Base-by-base conservation (phyloP, 495 filamentous ascomycete species). In the Aspergillus leporis region DNA sequence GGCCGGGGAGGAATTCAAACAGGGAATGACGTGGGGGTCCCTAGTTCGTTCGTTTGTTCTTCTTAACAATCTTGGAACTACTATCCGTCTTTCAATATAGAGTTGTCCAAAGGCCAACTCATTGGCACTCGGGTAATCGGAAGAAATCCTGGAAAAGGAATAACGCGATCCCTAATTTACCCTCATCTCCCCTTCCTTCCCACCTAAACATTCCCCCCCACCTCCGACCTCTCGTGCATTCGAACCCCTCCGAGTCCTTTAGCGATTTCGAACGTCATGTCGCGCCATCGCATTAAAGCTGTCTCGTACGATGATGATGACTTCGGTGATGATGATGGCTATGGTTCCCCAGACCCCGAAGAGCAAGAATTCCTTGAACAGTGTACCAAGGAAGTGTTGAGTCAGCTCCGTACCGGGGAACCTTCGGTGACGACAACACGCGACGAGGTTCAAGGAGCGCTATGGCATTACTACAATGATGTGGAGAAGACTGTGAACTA, bases 401-500 rank as follows among this genome's bases (percentile, higher is more conserved):
- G 51, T 30, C 69, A 74, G 70, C 67, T 81, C 51, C 65, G 69
- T 36, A 61, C 69, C 43, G 77, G 75, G 58, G 63, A 73, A 30
- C 73, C 76, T 23, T 65, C 74, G 18, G 69, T 78, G 59, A 75
- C 67, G 25, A 73, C 74, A 9, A 72, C 74, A 28, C 72, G 74
- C 38, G 62, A 83, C 32, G 87, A 95, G 58, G 92, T 96, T 43
- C 82, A 96, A 69, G 95, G 98, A 53, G 82, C 92, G 0, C 71
- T 98, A 31, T 98, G 92, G 91, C 85, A 98, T 71, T 97, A 97
- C 71, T 98, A 93, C 71, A 97, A 90, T 67, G 93, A 98, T 69
- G 79, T 96, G 25, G 84, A 85, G 25, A 96, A 97, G 68, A 83
- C 90, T 0, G 87, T 92, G 19, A 78, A 83, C 56, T 96, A 93